phyloP scores from a whole-genome alignment of 208 protist genomes.

The Vickermania spadyakhi region DNA sequence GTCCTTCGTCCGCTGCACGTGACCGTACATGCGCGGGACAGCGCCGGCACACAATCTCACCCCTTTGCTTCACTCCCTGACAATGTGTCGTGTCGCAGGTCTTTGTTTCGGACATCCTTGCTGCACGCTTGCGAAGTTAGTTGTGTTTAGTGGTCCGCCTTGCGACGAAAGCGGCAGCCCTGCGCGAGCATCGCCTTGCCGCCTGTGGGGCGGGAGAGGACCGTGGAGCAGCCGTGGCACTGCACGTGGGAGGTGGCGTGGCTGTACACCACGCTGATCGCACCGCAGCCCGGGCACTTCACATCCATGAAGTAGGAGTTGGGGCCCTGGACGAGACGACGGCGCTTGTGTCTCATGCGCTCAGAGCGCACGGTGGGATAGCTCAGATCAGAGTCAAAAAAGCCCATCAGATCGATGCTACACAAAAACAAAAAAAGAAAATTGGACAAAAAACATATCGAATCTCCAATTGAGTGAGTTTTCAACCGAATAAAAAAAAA shows the following conservation, averaged over 20 bases:
- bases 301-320: conserved; percentile 99
- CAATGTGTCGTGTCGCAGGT: no score
- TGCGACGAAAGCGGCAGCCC: conserved; percentile 94
- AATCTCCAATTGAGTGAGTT: neutral
- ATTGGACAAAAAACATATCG: neutral
- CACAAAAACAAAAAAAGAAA: neutral
- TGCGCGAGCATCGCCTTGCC: conserved; percentile 95
- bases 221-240: conserved; percentile 93
- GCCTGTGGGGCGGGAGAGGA: conserved; percentile 97
- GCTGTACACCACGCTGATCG: conserved; percentile 96
- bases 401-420: conserved; percentile 49
- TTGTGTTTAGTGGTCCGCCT: conserved; percentile 90
- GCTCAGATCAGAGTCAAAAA: conserved; percentile 95
- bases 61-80: no score
- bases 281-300: conserved; percentile 96
- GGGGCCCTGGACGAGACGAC: conserved; percentile 97
- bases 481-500: conserved; percentile 6
- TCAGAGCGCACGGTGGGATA: conserved; percentile 94
- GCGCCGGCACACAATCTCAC: no score
- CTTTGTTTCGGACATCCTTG: no score
- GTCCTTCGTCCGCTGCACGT: no score
- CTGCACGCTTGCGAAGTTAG: no score
- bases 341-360: conserved; percentile 98
- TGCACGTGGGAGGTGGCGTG: conserved; percentile 96
- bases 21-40: no score